These are phyloP conservation scores for Boletus rubroflammeus DNA, from an alignment of 768 basidiomycete genomes.

Conservation along the genomic window DNA sequence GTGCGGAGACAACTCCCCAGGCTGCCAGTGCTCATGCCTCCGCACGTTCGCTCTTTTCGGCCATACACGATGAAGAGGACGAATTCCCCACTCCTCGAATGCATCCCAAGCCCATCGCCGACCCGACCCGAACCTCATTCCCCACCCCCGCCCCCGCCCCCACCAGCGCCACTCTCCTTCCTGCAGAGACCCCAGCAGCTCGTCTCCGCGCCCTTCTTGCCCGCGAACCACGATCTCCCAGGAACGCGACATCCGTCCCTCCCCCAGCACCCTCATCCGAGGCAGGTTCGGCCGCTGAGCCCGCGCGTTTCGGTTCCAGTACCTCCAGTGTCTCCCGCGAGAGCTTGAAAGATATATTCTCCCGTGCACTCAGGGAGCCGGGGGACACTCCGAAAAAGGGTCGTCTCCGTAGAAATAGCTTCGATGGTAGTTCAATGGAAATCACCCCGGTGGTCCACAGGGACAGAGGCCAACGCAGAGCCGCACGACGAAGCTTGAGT, in stretches of 20 bases:
- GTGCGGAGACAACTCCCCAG: conserved; percentile 21
- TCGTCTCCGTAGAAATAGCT: conserved; percentile 51
- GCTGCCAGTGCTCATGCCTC: conserved; percentile 19
- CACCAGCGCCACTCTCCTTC: conserved; percentile 8
- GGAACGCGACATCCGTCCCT: conserved; percentile 27
- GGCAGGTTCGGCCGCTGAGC: conserved; percentile 14
- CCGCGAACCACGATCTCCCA: conserved; percentile 43
- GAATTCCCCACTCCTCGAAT: conserved; percentile 31
- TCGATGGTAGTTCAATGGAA: conserved; percentile 59
- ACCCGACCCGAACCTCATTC: background rate
- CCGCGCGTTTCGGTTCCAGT: conserved; percentile 21
- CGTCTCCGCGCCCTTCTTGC: conserved; percentile 61
- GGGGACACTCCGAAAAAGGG: conserved; percentile 61
- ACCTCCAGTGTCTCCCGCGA: conserved; percentile 51
- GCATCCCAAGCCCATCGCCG: conserved; percentile 17
- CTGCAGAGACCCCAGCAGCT: conserved; percentile 49
- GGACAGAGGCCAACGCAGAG: conserved; percentile 43
- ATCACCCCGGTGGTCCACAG: conserved; percentile 44
- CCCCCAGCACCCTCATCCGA: conserved; percentile 29
- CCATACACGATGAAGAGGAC: conserved; percentile 27
- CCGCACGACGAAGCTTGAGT: conserved; percentile 57
- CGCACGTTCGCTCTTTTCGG: conserved; percentile 9
- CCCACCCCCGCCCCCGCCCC: background rate
- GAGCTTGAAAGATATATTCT: conserved; percentile 63
- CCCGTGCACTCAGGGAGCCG: conserved; percentile 59